A percentile compares a stretch with the other conserved stretches of the same genome.
Evolutionary conservation across 75 land plant species (phyloP).

Genomic region (Selaginella tamariscina): DNA sequence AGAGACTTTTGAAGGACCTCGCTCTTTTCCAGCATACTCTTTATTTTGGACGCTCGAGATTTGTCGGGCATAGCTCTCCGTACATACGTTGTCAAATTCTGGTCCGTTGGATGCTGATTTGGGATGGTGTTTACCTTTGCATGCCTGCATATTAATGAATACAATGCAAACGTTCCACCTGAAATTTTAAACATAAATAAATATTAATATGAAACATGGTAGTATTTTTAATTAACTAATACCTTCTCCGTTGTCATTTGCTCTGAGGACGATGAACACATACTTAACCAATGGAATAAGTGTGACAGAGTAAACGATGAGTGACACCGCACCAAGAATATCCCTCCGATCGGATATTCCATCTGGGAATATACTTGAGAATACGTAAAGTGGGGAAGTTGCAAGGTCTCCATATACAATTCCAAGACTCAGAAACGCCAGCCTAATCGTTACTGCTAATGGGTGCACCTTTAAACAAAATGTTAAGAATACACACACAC

Average conservation of each 20-base stretch:
- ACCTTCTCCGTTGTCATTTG: slow-evolving; percentile 99
- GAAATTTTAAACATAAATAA: background rate
- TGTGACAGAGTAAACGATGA: slow-evolving; percentile 74
- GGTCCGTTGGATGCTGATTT: slow-evolving; percentile 46
- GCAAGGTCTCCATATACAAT: slow-evolving; percentile 46
- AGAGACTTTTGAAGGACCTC: background rate
- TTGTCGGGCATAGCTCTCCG: background rate
- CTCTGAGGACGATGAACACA: slow-evolving; percentile 76
- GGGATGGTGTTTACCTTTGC: slow-evolving; percentile 35
- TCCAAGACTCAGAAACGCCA: slow-evolving; percentile 41
- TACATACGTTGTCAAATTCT: slow-evolving; percentile 45
- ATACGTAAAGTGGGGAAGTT: slow-evolving; percentile 46
- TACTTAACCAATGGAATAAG: slow-evolving; percentile 88
- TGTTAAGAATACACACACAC: too few species aligned
- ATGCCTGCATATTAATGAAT: slow-evolving; percentile 45
- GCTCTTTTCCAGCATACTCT: background rate
- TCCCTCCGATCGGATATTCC: slow-evolving; percentile 38
- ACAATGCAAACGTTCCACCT: slow-evolving; percentile 64
- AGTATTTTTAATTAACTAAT: slow-evolving; percentile 2
- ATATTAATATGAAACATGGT: background rate
- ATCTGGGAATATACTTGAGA: slow-evolving; percentile 37
- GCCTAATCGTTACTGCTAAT: slow-evolving; percentile 8
- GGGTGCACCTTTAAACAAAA: too few species aligned
- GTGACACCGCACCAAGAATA: slow-evolving; percentile 79
- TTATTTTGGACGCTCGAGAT: background rate